Conservation (phyloP, 108 stramenopile genomes). For the Cyclotella choctawhatcheeana region DNA sequence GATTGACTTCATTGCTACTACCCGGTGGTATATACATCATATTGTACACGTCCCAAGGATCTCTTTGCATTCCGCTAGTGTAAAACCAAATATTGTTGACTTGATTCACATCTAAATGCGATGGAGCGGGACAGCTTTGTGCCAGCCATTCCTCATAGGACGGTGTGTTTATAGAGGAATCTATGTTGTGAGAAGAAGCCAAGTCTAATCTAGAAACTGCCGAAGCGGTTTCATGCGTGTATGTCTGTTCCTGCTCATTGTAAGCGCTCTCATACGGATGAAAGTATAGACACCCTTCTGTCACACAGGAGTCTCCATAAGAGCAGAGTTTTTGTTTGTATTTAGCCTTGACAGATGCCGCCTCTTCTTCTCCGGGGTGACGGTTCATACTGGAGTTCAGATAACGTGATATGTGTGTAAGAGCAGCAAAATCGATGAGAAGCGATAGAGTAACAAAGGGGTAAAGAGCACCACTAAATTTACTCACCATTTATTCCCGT, state of each 20-base stretch:
- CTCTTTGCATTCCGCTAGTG: constrained; percentile 55
- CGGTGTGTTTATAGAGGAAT: constrained; percentile 15
- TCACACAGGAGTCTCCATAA: constrained; percentile 77
- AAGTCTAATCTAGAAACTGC: not conserved
- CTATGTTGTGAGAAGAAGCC: too few relatives aligned
- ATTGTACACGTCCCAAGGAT: constrained; percentile 49
- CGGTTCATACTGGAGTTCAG: constrained; percentile 62
- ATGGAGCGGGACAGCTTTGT: constrained; percentile 44
- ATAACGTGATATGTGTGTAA: not conserved
- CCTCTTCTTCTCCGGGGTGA: constrained; percentile 71
- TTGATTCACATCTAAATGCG: constrained; percentile 40
- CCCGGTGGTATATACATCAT: constrained; percentile 41
- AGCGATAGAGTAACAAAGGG: not conserved
- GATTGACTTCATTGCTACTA: not conserved
- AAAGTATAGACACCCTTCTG: constrained; percentile 78
- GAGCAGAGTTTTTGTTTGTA: constrained; percentile 74
- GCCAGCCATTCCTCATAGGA: constrained; percentile 50
- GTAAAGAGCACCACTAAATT: too few relatives aligned
- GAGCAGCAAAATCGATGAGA: too few relatives aligned
- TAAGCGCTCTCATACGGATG: constrained; percentile 63
- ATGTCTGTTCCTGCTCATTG: constrained; percentile 7
- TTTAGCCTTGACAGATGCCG: constrained; percentile 61
- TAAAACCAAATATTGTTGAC: constrained; percentile 45
- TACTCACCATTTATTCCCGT: constrained; percentile 50
- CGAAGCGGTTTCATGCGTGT: not conserved